A percentile compares a stretch with the other conserved stretches of the same genome.
These are phyloP conservation scores for Sanghuangporus sanghuang DNA, from an alignment of 1,284 basidiomycete genomes.

Conservation along the genomic window DNA sequence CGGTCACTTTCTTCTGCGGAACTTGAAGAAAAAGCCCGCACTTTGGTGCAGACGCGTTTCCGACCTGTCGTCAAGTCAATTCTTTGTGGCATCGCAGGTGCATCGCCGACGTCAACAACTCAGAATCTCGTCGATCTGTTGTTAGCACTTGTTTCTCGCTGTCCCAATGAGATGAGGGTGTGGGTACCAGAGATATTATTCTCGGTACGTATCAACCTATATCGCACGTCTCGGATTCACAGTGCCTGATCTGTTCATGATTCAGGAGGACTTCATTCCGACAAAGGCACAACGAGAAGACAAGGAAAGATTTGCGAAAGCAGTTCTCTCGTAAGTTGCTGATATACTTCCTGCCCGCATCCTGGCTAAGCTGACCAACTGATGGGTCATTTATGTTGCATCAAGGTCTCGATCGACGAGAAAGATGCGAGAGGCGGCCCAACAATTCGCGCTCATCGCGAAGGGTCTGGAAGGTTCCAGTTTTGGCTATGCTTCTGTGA, in stretches of 20 bases:
- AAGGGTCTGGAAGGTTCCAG: constrained; percentile 71
- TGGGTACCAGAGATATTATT: constrained; percentile 75
- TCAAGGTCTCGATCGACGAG: constrained; percentile 40
- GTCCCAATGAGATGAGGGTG: constrained; percentile 44
- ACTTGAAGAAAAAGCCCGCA: constrained; percentile 40
- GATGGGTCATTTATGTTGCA: neutral
- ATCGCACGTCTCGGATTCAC: neutral
- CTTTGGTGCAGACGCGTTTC: constrained; percentile 59
- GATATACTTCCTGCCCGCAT: neutral
- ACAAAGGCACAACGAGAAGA: constrained; percentile 62
- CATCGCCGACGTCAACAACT: constrained; percentile 78
- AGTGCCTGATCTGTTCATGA: neutral
- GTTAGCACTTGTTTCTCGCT: constrained; percentile 54
- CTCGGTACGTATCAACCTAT: constrained; percentile 39
- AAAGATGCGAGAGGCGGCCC: constrained; percentile 61
- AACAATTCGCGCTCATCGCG: constrained; percentile 70
- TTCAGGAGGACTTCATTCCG: constrained; percentile 51
- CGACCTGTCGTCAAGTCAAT: constrained; percentile 65
- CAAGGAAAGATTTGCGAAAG: constrained; percentile 74
- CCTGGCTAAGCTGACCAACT: neutral
- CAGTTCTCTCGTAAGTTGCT: constrained; percentile 57
- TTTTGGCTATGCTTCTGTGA: constrained; percentile 59
- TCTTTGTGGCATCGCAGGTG: constrained; percentile 72
- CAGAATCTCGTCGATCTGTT: constrained; percentile 81
- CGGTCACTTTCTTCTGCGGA: constrained; percentile 52